Conservation (phyloP, 805 yeast species). For the Cyberlindnera lachancei region DNA sequence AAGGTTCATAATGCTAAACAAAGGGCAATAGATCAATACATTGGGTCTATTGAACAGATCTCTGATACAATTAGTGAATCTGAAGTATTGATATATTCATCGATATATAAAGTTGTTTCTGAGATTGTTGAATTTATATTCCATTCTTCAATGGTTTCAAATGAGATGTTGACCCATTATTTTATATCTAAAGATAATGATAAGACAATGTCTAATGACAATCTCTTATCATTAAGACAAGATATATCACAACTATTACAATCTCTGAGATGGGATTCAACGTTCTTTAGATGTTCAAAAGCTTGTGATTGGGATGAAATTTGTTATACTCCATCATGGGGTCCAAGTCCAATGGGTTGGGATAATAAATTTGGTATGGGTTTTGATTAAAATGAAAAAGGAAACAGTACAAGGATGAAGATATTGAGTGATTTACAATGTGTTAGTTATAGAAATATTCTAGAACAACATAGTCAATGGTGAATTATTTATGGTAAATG, state of each 20-base stretch:
- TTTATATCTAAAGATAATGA: conserved; percentile 8
- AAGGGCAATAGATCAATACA: conserved; percentile 39
- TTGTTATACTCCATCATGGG: conserved; percentile 58
- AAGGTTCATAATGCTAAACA: conserved; percentile 19
- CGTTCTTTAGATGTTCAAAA: conserved; percentile 33
- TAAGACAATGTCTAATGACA: no score
- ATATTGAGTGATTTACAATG: conserved; percentile 16
- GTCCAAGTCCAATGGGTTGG: conserved; percentile 46
- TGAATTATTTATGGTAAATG: not conserved
- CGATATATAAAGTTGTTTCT: conserved; percentile 33
- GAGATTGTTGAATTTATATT: conserved; percentile 31
- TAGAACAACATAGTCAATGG: not conserved
- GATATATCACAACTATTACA: conserved; percentile 17
- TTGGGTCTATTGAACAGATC: conserved; percentile 34
- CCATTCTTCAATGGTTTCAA: conserved; percentile 27
- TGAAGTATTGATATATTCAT: conserved; percentile 44
- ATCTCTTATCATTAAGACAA: not conserved
- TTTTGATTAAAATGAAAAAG: no score
- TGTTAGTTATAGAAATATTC: conserved; percentile 10
- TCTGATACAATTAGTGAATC: conserved; percentile 29
- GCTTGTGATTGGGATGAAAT: conserved; percentile 40
- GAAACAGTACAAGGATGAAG: conserved; percentile 18
- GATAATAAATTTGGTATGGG: conserved; percentile 22
- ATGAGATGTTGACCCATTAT: conserved; percentile 18
- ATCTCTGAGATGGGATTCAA: conserved; percentile 32